phyloP scores from a whole-genome alignment of 1,139 yeast species.

The Yamadazyma dendronema region DNA sequence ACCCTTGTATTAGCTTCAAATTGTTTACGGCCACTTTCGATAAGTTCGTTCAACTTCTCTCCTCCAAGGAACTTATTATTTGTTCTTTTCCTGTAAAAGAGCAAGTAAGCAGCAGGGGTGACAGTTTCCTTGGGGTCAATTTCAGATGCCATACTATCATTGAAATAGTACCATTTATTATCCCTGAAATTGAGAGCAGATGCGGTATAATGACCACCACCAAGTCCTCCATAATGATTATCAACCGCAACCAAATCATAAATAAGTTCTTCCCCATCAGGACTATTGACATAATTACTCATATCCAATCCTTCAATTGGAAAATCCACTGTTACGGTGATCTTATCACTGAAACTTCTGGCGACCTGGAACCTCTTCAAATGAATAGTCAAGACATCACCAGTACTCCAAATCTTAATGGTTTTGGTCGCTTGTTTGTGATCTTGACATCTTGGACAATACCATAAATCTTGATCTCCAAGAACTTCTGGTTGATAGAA shows the following conservation, averaged over 20 bases:
- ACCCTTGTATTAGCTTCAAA: conserved; percentile 15
- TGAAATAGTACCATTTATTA: conserved; percentile 82
- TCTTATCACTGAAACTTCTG: conserved; percentile 84
- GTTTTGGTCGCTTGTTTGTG: conserved; percentile 90
- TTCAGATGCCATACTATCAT: conserved; percentile 75
- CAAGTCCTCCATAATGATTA: conserved; percentile 93
- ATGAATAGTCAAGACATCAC: conserved; percentile 87
- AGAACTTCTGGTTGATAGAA: conserved; percentile 84
- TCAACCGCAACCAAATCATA: conserved; percentile 93
- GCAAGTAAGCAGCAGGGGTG: conserved; percentile 82
- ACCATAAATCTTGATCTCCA: conserved; percentile 92
- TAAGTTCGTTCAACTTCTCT: conserved; percentile 23
- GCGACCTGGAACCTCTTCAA: conserved; percentile 87
- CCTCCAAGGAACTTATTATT: conserved; percentile 37
- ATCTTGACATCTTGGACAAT: conserved; percentile 85
- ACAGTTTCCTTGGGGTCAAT: conserved; percentile 60
- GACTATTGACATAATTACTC: conserved; percentile 48
- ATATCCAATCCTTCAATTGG: conserved; percentile 85
- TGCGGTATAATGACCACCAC: conserved; percentile 98
- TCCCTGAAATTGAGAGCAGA: conserved; percentile 79
- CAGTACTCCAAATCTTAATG: conserved; percentile 87
- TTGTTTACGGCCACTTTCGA: conserved; percentile 23
- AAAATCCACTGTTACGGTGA: conserved; percentile 79
- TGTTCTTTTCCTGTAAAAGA: conserved; percentile 72
- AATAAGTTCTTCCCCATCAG: conserved; percentile 35